phyloP scores from a whole-genome alignment of 768 basidiomycete species.

The Naganishia vaughanmartiniae region DNA sequence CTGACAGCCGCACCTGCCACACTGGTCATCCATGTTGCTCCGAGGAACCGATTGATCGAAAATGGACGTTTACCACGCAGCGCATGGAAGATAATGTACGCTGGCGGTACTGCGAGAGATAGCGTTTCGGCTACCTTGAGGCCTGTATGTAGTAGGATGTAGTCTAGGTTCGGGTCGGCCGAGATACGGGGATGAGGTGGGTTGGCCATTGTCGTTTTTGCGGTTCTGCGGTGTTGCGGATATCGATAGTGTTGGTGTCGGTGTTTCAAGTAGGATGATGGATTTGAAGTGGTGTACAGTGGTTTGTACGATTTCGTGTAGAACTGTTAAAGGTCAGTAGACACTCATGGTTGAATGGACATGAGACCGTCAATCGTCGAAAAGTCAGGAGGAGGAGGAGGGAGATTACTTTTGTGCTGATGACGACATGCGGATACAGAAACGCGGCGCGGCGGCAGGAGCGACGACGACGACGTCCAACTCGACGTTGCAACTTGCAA shows the following conservation, averaged over 20 bases:
- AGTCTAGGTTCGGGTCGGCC: conserved; percentile 27
- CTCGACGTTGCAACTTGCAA: too few species aligned
- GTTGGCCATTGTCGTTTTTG: conserved; percentile 22
- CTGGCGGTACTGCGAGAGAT: conserved; percentile 41
- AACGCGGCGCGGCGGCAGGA: not conserved
- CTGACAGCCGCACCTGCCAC: conserved; percentile 36
- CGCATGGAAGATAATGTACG: conserved; percentile 35
- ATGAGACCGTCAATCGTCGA: not conserved
- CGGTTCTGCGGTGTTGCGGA: not conserved
- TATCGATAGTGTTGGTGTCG: not conserved
- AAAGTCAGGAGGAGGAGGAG: not conserved
- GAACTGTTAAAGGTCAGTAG: too few species aligned
- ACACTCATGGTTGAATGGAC: too few species aligned
- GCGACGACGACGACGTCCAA: too few species aligned
- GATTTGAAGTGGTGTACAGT: not conserved
- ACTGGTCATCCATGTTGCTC: conserved; percentile 28
- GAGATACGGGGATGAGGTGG: conserved; percentile 28
- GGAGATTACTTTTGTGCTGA: not conserved
- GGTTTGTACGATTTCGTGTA: not conserved
- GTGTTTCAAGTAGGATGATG: not conserved
- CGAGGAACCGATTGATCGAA: conserved; percentile 40
- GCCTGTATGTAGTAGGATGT: conserved; percentile 43
- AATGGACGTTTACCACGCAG: conserved; percentile 33
- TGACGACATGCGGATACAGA: conserved; percentile 2
- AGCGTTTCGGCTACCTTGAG: conserved; percentile 45